Evolutionary conservation across 176 grass and related monocot species (phyloP), one percentile per base, ranked within the genome.

Genomic region (Oropetium thomaeum): DNA sequence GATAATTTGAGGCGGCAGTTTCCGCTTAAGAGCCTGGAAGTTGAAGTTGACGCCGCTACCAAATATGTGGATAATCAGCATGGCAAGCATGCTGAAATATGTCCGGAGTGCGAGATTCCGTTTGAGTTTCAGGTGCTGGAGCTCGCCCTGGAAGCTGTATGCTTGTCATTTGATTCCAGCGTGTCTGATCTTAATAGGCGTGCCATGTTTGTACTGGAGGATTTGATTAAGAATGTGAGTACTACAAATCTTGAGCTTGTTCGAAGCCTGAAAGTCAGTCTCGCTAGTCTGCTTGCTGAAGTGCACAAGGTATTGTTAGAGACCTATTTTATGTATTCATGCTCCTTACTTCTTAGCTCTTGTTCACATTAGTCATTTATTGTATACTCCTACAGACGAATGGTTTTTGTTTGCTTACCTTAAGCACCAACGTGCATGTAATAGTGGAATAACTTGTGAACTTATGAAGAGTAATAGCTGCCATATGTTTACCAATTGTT

Each of bases 111-210:
- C 44, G 85, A 84, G 53, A 79, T 95, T 65, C 92, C 92, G 0
- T 91, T 95, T 71, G 92, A 95, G 54, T 95, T 91, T 75, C 88
- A 88, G 81, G 88, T 95, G 28, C 41, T 95, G 67, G 92, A 95
- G 55, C 61, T 95, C 62, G 80, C 92, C 22, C 67, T 95, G n/a
- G 92, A 95, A 77, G 35, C 85, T 40, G 92, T 95, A 14, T 84
- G 92, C 75, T 71, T 60, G 38, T 91, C 76, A 19, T 88, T 86
- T 33, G 65, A 80, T 19, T 81, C 74, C 59, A 84, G 54, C 32
- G 76, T 90, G 13, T 34, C 88, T 75, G 88, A 95, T 79, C 79
- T 89, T 60, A 81, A 86, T 30, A 89, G 62, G 70, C 62, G 62
- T 28, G 79, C 85, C 19, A 70, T 84, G 42, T 83, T 77, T 47